A percentile compares a stretch with the other conserved stretches of the same genome.
These are phyloP conservation scores for Leishmania tropica DNA, from an alignment of 208 protist species.

Conservation along the genomic window DNA sequence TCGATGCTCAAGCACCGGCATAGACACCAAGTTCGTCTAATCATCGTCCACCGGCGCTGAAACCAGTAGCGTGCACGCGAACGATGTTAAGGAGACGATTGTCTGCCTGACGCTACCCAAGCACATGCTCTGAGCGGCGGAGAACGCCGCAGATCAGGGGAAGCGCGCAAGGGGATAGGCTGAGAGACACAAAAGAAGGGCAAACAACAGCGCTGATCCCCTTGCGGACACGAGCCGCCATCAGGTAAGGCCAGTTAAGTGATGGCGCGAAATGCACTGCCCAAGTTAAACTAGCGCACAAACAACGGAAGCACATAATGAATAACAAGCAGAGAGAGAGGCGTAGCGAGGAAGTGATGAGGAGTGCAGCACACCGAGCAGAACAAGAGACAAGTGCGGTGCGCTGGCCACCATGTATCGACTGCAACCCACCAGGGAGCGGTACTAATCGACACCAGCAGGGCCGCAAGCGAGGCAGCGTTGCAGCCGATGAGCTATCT, in stretches of 20 bases:
- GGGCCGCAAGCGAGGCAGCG: not conserved
- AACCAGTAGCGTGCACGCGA: not conserved
- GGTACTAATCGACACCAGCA: not conserved
- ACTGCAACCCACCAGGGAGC: not conserved
- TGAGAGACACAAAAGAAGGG: not conserved
- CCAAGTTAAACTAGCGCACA: not conserved
- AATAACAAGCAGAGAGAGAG: not conserved
- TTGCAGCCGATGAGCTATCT: not conserved
- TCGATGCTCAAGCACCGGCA: slow-evolving; percentile 47
- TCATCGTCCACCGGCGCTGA: slow-evolving; percentile 12
- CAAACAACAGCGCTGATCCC: not conserved
- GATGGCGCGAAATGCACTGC: too few relatives aligned
- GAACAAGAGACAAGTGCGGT: not conserved
- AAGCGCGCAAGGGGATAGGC: not conserved
- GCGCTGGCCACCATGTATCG: not conserved
- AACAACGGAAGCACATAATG: not conserved
- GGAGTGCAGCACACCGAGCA: not conserved
- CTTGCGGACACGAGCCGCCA: not conserved
- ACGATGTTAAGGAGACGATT: not conserved
- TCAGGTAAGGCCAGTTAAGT: not conserved
- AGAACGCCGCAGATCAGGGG: not conserved
- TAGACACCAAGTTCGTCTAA: slow-evolving; percentile 16
- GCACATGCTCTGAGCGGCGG: not conserved
- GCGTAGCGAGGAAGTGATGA: slow-evolving; percentile 11
- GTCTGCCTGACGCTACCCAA: not conserved